A percentile compares a stretch with the other conserved stretches of the same genome.
These are phyloP conservation scores for Leucogyrophana mollusca DNA, from an alignment of 768 basidiomycete species.

Conservation along the genomic window DNA sequence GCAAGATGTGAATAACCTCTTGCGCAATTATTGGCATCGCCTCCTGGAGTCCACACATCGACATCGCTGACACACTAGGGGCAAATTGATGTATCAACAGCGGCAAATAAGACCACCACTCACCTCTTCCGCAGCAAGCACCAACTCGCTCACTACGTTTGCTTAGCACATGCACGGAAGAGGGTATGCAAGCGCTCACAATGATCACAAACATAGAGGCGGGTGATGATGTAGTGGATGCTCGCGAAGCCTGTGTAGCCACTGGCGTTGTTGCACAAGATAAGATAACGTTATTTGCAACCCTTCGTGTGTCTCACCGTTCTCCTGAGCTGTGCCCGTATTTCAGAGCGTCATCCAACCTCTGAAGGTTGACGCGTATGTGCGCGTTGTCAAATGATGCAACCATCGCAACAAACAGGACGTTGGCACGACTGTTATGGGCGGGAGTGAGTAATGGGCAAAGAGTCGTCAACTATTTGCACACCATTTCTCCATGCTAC, in stretches of 20 bases:
- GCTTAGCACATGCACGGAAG: neutral
- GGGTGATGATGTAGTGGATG: constrained; percentile 52
- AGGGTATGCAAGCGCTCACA: constrained; percentile 35
- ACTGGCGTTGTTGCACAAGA: constrained; percentile 28
- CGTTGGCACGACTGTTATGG: constrained; percentile 51
- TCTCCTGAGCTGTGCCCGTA: constrained; percentile 69
- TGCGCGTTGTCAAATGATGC: constrained; percentile 69
- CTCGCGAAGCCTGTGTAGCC: constrained; percentile 62
- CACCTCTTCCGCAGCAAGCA: constrained; percentile 62
- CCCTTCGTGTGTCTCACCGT: constrained; percentile 36
- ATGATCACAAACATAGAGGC: constrained; percentile 61
- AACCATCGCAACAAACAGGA: constrained; percentile 60
- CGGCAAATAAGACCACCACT: constrained; percentile 1
- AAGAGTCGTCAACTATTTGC: constrained; percentile 5
- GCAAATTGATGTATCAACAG: constrained; percentile 1
- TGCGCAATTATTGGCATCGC: constrained; percentile 51
- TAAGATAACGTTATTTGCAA: neutral
- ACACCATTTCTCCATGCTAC: constrained; percentile 66
- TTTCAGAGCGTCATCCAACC: constrained; percentile 61
- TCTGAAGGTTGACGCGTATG: constrained; percentile 57
- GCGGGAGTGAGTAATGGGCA: constrained; percentile 5
- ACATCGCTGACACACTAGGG: constrained; percentile 57
- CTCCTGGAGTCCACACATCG: constrained; percentile 51
- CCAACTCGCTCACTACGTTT: constrained; percentile 53
- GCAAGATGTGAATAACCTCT: constrained; percentile 39